Evolutionary conservation across 2,329 filamentous ascomycete genomes (phyloP), one percentile per base, ranked within the genome.

Genomic region (Tolypocladium album): DNA sequence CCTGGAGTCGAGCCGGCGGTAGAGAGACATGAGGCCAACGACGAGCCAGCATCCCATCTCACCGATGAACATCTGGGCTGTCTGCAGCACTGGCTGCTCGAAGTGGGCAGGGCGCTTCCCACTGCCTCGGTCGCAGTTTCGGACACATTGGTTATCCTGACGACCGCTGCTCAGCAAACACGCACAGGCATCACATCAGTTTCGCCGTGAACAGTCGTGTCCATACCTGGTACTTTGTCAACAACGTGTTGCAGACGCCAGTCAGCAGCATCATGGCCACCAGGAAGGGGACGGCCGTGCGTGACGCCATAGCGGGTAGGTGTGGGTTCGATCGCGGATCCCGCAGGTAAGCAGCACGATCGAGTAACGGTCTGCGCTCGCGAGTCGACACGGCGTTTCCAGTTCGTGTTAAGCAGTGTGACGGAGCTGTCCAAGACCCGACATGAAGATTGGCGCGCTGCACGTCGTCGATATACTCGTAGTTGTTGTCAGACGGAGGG

Each of bases 31-130:
- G 57, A 82, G 68, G 27, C 88, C 86, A 52, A 97, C 83, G 58
- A 99, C 90, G 17, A 97, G 82, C 92, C 93, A 99, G 78, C 92
- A 96, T 64, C 92, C 93, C 82, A 90, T 89, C 74, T 99, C 94
- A 60, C 94, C 94, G 63, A 97, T 82, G 73, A 99, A 99, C 94
- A 99, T 99, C 74, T 97, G 94, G 1, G 91, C 86, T 64, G 94
- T 97, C 73, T 99, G 94, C 59, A 97, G 86, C 58, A 99, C 92
- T 22, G 94, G 94, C 72, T 97, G 93, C 73, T 97, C 91, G 75
- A 99, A 97, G 67, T 84, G 82, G 64, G 83, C 78, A 58, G 85
- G 88, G 65, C 88, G 83, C 61, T 80, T 81, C 12, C 84, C 83
- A 68, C 90, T 78, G 27, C 83, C 79, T 62, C 84, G 81, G 68